Evolutionary conservation across 2,329 filamentous ascomycete species (phyloP), one percentile per base, ranked within the genome.

Genomic region (Cladophialophora chaetospira): DNA sequence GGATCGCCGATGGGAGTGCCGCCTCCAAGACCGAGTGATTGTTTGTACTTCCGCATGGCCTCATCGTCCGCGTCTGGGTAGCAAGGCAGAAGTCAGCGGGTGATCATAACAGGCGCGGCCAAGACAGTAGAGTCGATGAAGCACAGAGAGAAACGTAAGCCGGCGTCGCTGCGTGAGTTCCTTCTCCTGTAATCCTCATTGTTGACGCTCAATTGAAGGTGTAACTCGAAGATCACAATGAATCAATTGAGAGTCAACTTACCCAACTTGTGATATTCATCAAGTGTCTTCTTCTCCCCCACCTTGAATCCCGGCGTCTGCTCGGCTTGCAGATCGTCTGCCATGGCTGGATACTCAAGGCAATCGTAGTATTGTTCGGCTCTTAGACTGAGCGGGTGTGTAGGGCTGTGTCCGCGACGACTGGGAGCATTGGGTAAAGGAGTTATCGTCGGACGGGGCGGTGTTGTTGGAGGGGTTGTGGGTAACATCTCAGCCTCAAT

Each of bases 221-320:
- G 29, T 33, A 33, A n/a, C n/a, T n/a, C n/a, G n/a, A n/a, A n/a
- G n/a, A n/a, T n/a, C n/a, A n/a, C n/a, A n/a, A n/a, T n/a, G n/a
- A n/a, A n/a, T n/a, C n/a, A n/a, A n/a, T 40, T 40, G 36, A 40
- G 15, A 40, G 17, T 19, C 10, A 23, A 80, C 89, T 71, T 80
- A 96, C 91, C 94, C 77, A 99, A 88, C 74, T 96, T 82, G 71
- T 93, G 83, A 78, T 97, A 97, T 76, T 97, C 89, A 64, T 93
- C 89, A 71, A 99, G 82, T 68, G 90, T 95, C 84, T 97, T 96
- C 87, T 97, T 97, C 84, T 97, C 91, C 66, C 91, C 92, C 72
- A 97, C 88, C 85, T 95, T 97, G 87, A 97, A 97, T 73, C 93
- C 93, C 78, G 92, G 87, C 65, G 92, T 97, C 78, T 88, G 83